Evolutionary conservation across 2,329 filamentous ascomycete species (phyloP), one percentile per base, ranked within the genome.

Genomic region (Microdochium nivale): DNA sequence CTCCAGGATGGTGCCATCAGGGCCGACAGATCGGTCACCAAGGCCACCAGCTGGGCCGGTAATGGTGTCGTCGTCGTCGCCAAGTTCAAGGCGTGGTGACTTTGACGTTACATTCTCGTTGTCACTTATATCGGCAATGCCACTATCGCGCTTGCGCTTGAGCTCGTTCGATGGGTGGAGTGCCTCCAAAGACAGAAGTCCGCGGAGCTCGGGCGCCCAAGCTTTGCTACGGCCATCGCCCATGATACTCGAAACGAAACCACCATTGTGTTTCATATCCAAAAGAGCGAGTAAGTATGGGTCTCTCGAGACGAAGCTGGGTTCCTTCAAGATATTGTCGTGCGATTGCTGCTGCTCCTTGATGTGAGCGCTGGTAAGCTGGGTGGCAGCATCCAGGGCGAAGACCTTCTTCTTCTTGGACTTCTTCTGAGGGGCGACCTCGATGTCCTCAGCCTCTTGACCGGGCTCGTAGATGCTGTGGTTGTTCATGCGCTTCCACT

Each of bases 131-230:
- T 92, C 90, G 46, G 87, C 88, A 56, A 94, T 82, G 24, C 88
- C 90, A 60, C 86, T 90, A 62, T 96, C 90, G 25, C 94, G 85
- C 78, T 99, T 99, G 53, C 94, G 83, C 79, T 97, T 99, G 51
- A 92, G 78, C 55, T 95, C 90, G 53, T 84, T 86, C 43, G 85
- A 79, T 52, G 83, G 83, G 55, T 85, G 84, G 16, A 95, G 79
- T 14, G 88, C 79, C 57, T 95, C 89, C 43, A 96, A 75, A 1
- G 90, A 95, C n/a, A 97, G 75, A 61, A 99, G 83, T n/a, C 87
- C 90, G 54, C 89, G 86, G 21, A 99, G 78, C 70, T 99, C 94
- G 1, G 92, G 92, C 3, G 92, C 92, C 91, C 90, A 96, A 43
- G 81, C 82, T 58, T 81, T 79, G 59, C 84, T 85, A 56, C 88